Conservation (phyloP, 192 early-diverging fungal species). For the Mortierella claussenii region DNA sequence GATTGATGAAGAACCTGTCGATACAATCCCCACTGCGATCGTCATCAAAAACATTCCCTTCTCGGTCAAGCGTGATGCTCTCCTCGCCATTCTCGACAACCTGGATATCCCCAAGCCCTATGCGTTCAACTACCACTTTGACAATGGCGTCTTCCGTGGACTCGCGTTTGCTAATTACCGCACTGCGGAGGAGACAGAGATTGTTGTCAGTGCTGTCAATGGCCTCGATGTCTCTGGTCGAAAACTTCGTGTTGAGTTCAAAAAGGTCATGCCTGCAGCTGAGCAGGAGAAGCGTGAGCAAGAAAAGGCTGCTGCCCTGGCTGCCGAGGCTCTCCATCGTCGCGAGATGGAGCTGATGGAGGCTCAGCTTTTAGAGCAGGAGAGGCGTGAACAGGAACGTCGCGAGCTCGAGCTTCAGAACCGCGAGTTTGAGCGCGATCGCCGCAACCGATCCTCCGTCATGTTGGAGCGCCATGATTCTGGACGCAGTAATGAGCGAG, state of each 20-base stretch:
- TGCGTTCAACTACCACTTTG: constrained; percentile 88
- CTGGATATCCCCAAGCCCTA: constrained; percentile 80
- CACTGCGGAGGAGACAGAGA: constrained; percentile 78
- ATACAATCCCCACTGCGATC: constrained; percentile 77
- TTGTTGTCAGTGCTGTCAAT: constrained; percentile 75
- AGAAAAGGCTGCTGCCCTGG: constrained; percentile 55
- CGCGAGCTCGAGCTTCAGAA: constrained; percentile 40
- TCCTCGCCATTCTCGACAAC: constrained; percentile 73
- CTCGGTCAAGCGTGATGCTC: constrained; percentile 79
- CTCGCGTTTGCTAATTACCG: constrained; percentile 87
- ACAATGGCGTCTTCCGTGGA: constrained; percentile 82
- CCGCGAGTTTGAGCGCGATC: constrained; percentile 31
- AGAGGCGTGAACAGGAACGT: constrained; percentile 42
- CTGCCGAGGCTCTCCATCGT: constrained; percentile 54
- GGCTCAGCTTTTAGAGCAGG: constrained; percentile 38
- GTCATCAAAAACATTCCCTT: constrained; percentile 90
- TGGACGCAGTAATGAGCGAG: constrained; percentile 24
- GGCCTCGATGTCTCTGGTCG: constrained; percentile 78
- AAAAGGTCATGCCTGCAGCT: constrained; percentile 75
- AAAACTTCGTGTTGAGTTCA: constrained; percentile 85
- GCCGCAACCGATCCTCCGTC: constrained; percentile 42
- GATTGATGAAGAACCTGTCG: constrained; percentile 22
- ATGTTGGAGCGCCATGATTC: constrained; percentile 41
- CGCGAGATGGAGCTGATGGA: constrained; percentile 55
- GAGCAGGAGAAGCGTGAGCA: constrained; percentile 66